A percentile compares a stretch with the other conserved stretches of the same genome.
Evolutionary conservation across 2,329 filamentous ascomycete species (phyloP).

Genomic region (Calonectria naviculata): DNA sequence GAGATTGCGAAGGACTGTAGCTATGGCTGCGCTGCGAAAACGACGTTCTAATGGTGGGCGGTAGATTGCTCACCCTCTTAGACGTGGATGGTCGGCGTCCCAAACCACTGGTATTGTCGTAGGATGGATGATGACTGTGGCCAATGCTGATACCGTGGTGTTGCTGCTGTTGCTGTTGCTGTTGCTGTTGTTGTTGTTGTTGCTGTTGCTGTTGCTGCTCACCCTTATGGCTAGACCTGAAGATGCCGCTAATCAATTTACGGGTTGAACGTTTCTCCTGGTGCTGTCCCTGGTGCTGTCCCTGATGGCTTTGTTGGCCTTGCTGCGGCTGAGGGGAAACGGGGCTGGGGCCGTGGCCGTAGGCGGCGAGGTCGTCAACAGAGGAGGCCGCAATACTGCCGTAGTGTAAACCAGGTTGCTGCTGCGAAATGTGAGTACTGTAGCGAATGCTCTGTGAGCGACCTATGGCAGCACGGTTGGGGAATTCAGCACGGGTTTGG

Average conservation of each 20-base stretch:
- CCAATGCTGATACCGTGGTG: slow-evolving; percentile 43
- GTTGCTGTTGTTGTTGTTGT: slow-evolving; percentile 53
- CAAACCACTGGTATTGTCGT: slow-evolving; percentile 62
- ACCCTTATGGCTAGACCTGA: slow-evolving; percentile 31
- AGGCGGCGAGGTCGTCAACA: slow-evolving; percentile 52
- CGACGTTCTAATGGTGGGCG: slow-evolving; percentile 55
- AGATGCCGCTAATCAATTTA: slow-evolving; percentile 26
- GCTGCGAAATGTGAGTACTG: slow-evolving; percentile 44
- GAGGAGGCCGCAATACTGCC: slow-evolving; percentile 50
- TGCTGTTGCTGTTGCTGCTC: slow-evolving; percentile 40
- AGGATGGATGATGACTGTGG: slow-evolving; percentile 45
- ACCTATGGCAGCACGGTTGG: slow-evolving; percentile 53
- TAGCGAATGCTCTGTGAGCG: slow-evolving; percentile 66
- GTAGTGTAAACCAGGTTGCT: slow-evolving; percentile 45
- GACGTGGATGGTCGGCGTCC: slow-evolving; percentile 69
- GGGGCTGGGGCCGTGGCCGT: slow-evolving; percentile 27
- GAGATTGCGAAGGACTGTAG: slow-evolving; percentile 9
- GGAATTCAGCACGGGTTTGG: slow-evolving; percentile 55
- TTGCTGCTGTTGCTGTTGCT: slow-evolving; percentile 41
- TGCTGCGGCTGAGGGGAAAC: slow-evolving; percentile 37
- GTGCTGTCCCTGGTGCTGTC: slow-evolving; percentile 51
- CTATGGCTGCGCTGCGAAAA: slow-evolving; percentile 40
- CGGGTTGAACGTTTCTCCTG: slow-evolving; percentile 33
- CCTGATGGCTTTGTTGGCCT: slow-evolving; percentile 41
- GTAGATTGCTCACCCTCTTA: slow-evolving; percentile 64